phyloP scores from a whole-genome alignment of 1,139 yeast genomes.

The Sugiyamaella xylanicola region DNA sequence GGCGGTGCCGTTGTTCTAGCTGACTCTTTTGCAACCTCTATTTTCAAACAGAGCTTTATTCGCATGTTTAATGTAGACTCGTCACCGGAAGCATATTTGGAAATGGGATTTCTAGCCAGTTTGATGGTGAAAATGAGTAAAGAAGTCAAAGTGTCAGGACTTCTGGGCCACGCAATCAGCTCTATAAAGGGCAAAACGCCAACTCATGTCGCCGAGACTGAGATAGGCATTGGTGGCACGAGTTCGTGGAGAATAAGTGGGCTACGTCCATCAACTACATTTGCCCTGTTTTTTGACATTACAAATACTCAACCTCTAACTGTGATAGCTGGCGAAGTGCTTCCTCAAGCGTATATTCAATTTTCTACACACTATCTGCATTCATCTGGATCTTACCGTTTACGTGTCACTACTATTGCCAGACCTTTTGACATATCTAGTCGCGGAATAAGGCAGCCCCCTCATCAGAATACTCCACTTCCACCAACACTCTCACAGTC shows the following conservation, averaged over 20 bases:
- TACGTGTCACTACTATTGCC: slow-evolving; percentile 53
- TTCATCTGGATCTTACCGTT: slow-evolving; percentile 55
- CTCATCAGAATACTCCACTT: slow-evolving; percentile 39
- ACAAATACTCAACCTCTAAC: slow-evolving; percentile 39
- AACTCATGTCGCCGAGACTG: slow-evolving; percentile 83
- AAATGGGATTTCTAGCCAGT: slow-evolving; percentile 68
- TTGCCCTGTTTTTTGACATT: slow-evolving; percentile 86
- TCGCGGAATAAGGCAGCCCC: slow-evolving; percentile 48
- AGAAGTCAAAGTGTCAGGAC: slow-evolving; percentile 83
- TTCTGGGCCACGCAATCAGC: slow-evolving; percentile 76
- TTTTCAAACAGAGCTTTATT: slow-evolving; percentile 87
- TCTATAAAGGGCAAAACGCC: slow-evolving; percentile 29
- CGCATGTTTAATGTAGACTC: slow-evolving; percentile 75
- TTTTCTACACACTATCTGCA: slow-evolving; percentile 70
- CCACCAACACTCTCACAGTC: slow-evolving; percentile 35
- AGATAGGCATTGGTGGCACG: slow-evolving; percentile 91
- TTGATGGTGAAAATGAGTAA: slow-evolving; percentile 81
- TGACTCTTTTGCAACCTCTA: slow-evolving; percentile 92
- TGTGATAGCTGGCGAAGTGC: slow-evolving; percentile 46
- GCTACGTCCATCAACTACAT: slow-evolving; percentile 81
- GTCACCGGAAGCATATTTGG: slow-evolving; percentile 63
- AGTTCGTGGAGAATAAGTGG: slow-evolving; percentile 84
- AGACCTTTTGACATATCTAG: slow-evolving; percentile 23
- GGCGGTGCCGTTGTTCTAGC: slow-evolving; percentile 88
- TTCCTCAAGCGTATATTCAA: slow-evolving; percentile 53